Percentiles rank a stretch among this genome's conserved stretches.
These are phyloP conservation scores for Leccinum subgranulosum DNA, from an alignment of 768 basidiomycete genomes.

Conservation along the genomic window DNA sequence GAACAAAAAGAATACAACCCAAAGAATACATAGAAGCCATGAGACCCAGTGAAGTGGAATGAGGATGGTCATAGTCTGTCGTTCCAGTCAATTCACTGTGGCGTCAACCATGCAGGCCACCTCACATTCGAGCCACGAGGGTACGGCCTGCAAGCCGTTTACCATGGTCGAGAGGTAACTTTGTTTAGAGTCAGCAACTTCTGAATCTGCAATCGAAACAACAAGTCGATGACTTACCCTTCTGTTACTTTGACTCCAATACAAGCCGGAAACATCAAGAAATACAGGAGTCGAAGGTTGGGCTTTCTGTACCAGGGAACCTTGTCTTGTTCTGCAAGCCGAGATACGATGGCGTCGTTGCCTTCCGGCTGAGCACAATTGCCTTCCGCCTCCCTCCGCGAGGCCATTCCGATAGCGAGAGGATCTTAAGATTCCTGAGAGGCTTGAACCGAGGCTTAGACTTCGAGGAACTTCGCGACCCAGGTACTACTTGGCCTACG, in stretches of 20 bases:
- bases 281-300: constrained; percentile 53
- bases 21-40: background rate
- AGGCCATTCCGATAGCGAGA: constrained; percentile 3
- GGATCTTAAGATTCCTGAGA: background rate
- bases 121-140: background rate
- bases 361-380: background rate
- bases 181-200: background rate
- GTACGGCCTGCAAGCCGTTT: background rate
- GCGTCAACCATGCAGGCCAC: background rate
- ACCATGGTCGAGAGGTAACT: background rate
- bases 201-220: background rate
- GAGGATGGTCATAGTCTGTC: background rate
- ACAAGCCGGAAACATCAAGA: constrained; percentile 48
- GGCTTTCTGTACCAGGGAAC: constrained; percentile 62
- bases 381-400: background rate
- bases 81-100: background rate
- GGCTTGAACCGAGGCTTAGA: background rate
- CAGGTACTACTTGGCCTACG: background rate
- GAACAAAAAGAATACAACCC: background rate
- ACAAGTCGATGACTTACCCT: constrained; percentile 1
- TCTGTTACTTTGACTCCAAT: constrained; percentile 19
- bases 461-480: background rate
- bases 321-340: constrained; percentile 38
- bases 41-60: background rate
- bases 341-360: constrained; percentile 14